Conservation (phyloP, 192 early-diverging fungal genomes). For the Funneliformis mosseae region DNA sequence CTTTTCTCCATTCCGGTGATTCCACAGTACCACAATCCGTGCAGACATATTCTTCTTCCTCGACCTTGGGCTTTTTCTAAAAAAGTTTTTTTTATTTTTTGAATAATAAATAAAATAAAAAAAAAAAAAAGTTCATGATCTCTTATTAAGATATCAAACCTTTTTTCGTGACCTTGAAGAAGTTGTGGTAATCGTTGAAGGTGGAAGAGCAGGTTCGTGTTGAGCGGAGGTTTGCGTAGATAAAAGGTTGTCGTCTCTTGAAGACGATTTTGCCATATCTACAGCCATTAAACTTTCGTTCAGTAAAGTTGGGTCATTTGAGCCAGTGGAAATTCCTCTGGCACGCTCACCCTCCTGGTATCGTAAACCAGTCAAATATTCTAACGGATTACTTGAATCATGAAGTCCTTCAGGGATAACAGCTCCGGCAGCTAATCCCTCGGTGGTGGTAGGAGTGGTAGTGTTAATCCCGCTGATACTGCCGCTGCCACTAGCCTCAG, state of each 20-base stretch:
- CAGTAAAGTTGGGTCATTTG: constrained; percentile 20
- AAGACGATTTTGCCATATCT: constrained; percentile 13
- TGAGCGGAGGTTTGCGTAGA: background rate
- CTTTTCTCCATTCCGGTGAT: constrained; percentile 57
- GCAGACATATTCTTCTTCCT: constrained; percentile 49
- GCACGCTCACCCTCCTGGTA: constrained; percentile 33
- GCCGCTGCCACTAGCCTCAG: constrained; percentile 27
- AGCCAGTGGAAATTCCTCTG: constrained; percentile 32
- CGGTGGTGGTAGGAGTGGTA: background rate
- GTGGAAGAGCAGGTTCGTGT: background rate
- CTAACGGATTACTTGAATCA: constrained; percentile 23
- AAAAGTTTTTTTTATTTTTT: background rate
- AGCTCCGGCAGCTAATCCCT: background rate
- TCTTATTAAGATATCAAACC: background rate
- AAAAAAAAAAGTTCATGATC: background rate
- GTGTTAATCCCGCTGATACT: background rate
- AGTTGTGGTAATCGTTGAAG: background rate
- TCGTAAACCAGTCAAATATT: constrained; percentile 35
- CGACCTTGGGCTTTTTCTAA: constrained; percentile 46
- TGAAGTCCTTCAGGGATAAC: background rate
- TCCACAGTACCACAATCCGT: constrained; percentile 52
- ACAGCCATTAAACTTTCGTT: constrained; percentile 34
- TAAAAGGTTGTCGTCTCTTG: constrained; percentile 13
- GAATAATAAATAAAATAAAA: background rate
- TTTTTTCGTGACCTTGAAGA: constrained; percentile 7